A percentile compares a stretch with the other conserved stretches of the same genome.
Conservation (phyloP, 164 flowering plant species). For the Tetrastigma voinierianum region DNA sequence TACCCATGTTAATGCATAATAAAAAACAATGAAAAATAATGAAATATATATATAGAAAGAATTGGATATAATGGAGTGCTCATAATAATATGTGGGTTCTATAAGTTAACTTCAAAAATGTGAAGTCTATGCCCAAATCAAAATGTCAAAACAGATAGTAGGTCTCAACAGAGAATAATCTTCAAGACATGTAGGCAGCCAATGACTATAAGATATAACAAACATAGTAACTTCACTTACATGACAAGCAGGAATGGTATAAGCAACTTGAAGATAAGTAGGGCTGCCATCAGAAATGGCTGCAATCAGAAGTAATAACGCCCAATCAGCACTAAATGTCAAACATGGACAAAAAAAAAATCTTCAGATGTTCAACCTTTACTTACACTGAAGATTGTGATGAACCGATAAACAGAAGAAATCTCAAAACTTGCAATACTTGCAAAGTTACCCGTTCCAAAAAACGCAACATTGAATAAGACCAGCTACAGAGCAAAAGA, state of each 20-base stretch:
- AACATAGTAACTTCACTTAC: slow-evolving; percentile 48
- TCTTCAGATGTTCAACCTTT: background rate
- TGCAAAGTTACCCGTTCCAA: slow-evolving; percentile 96
- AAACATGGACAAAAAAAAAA: background rate
- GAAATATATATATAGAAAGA: too few relatives aligned
- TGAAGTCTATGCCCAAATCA: background rate
- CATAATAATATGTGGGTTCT: background rate
- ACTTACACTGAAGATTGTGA: slow-evolving; percentile 94
- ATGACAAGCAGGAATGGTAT: slow-evolving; percentile 97
- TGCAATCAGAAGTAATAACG: slow-evolving; percentile 40
- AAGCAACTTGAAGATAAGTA: slow-evolving; percentile 87
- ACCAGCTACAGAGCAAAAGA: slow-evolving; percentile 54
- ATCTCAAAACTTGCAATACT: slow-evolving; percentile 99
- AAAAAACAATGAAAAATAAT: too few relatives aligned
- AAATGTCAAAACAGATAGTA: background rate
- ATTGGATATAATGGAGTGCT: background rate
- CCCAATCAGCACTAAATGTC: slow-evolving; percentile 12
- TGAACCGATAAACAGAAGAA: slow-evolving; percentile 94
- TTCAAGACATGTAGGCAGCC: background rate
- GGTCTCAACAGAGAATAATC: too few relatives aligned
- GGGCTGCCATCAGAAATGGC: slow-evolving; percentile 96
- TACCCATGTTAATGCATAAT: background rate
- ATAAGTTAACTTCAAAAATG: background rate
- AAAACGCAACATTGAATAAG: slow-evolving; percentile 90
- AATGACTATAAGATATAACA: background rate